Base-by-base conservation (phyloP, 1,284 basidiomycete genomes). In the Ceratobasidium sp. region DNA sequence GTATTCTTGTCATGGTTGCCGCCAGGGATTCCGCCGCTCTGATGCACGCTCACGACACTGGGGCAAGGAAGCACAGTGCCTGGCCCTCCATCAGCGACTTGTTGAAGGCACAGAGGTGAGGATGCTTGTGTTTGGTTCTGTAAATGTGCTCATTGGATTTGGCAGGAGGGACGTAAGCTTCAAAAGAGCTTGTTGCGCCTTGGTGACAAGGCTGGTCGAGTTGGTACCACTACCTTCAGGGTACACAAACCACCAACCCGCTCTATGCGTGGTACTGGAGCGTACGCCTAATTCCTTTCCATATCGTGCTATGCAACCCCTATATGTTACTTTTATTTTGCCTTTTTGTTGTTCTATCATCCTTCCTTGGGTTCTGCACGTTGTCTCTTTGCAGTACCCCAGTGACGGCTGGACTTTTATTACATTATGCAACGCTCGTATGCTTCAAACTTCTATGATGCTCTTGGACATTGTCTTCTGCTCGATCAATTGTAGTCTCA, bases 31-130 rank as follows among this genome's bases (percentile, higher is more conserved):
- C 76, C 88, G 88, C 3, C 80, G 88, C 32, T 82, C 88, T 32
- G 90, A 92, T 75, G 90, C 90, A 8, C 87, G 91, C 75, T 89
- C 88, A 76, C 82, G 89, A 22, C 87, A 93, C 27, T 67, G 64
- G 64, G 64, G 64, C 27, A 67, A 67, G 27, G 64, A 67, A 5
- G 50, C 50, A 6, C 49, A n/a, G 38, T 67, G 64, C 52, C 31
- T 67, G 20, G 50, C 64, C 15, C 50, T 67, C 34, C 64, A 67
- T 42, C 64, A 67, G 29, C 35, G 40, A 35, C 50, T 67, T 22
- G 64, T 67, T 17, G 64, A 67, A 42, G 64, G 64, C 7, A 67
- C 64, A 34, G 64, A 67, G 64, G 64, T 54, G 27, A 67, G 64
- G 6, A 32, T 7, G 32, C 27, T 34, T 2, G 27, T 8, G 15